Evolutionary conservation across 1,284 basidiomycete genomes (phyloP), one percentile per base, ranked within the genome.

Genomic region (Fomitopsis betulina): DNA sequence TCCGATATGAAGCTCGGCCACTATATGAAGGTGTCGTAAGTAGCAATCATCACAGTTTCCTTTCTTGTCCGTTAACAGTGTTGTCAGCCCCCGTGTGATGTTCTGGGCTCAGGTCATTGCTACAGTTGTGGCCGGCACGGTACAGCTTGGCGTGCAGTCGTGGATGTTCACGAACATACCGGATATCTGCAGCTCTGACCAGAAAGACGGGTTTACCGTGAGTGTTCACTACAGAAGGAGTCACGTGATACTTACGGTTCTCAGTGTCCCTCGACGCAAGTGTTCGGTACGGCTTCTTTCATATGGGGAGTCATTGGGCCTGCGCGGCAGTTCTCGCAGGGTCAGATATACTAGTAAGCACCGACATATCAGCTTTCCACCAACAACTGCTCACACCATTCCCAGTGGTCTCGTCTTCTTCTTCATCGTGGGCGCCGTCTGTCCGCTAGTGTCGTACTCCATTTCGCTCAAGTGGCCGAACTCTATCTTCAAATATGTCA

Each of bases 1-100:
- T 80, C 81, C 15, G 87, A 90, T 69, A 85, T 87, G 71, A 87
- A 89, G 68, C 79, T 88, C 53, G 86, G 85, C 3, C 86, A 89
- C 62, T 88, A 89, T 73, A 89, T 89, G 86, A 89, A 89, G 68
- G 74, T 87, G 32, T 76, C 79, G 60, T 70, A 55, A 33, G 69
- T 63, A 30, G 33, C 42, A 9, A 12, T 19, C 3, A 27, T 13
- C 25, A 21, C 5, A 1, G 12, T 8, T 25, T 32, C 15, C 38
- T 2, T 8, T 0, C 5, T 27, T 12, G 7, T 4, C n/a, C 10
- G 15, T 25, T 27, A n/a, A 40, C 37, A 30, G 5, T 17, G 21
- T 8, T 17, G 12, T 7, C 47, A 70, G 69, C 1, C 76, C 79
- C 1, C 73, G 78, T 47, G 70, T 76, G 8, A 86, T 90, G 80